Percentiles rank a stretch among this genome's conserved stretches.
Evolutionary conservation across 179 eudicot genomes (phyloP).

Genomic region (Vitellaria paradoxa): DNA sequence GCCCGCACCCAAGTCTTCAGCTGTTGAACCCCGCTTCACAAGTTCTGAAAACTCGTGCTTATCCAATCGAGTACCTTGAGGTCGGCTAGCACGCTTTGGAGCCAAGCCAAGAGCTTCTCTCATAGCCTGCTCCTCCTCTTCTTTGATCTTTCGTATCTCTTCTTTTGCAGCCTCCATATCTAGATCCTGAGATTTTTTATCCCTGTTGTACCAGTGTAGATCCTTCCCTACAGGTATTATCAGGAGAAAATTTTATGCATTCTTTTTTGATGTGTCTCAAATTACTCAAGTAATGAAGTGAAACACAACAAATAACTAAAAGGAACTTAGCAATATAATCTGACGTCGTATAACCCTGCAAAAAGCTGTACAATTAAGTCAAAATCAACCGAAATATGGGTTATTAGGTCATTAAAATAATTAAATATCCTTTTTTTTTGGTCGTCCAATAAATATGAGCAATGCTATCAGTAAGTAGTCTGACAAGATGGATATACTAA

Average conservation of each 20-base stretch:
- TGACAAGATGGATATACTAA: neutral
- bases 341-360: neutral
- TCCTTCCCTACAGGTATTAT: constrained; percentile 72
- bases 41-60: constrained; percentile 92
- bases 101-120: constrained; percentile 98
- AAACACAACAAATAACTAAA: neutral
- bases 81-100: constrained; percentile 69
- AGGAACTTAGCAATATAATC: neutral
- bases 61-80: constrained; percentile 83
- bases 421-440: neutral
- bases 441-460: neutral
- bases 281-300: neutral
- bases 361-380: neutral
- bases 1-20: constrained; percentile 96
- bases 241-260: neutral
- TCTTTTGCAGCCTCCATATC: constrained; percentile 79
- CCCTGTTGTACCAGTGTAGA: constrained; percentile 84
- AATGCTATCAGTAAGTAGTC: neutral
- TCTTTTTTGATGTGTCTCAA: neutral
- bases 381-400: neutral
- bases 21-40: constrained; percentile 91
- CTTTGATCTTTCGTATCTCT: constrained; percentile 84
- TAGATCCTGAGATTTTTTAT: constrained; percentile 48
- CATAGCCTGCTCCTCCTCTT: constrained; percentile 95
- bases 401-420: neutral